Base-by-base conservation (phyloP, 345 rosid species). In the Cochlearia excelsa region DNA sequence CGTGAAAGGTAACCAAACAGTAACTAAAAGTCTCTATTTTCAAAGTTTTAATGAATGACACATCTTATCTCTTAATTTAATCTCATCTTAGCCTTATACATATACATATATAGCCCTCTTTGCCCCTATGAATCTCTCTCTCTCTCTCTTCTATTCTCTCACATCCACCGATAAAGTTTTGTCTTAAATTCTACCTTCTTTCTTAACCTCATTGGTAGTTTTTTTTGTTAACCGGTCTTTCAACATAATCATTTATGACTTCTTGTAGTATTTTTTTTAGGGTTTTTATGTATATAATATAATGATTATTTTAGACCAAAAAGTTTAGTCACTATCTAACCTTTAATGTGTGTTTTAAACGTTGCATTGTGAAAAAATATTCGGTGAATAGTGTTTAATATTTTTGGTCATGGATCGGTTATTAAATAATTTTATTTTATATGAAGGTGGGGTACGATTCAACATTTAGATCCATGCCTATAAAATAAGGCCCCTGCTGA, bases 1-100 rank as follows among this genome's bases (percentile, higher is more conserved):
- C 73, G 73, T 69, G 73, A 69, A 41, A 69, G 73, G 51, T 54
- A 69, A 69, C 63, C 51, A 54, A 47, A 54, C 68, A 69, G 73
- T 69, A 61, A 61, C 38, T 33, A 3, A 33, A 33, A 3, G 4
- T 33, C 35, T 33, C 35, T 33, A 33, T 33, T 33, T 33, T 33
- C 35, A 33, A 33, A 33, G 35, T 3, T 33, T 33, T 3, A 33
- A 33, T 33, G 3, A 33, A 33, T 33, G 35, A 5, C 35, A 3
- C 35, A 33, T 33, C 35, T 33, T 3, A 33, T 33, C 35, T 33
- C 23, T 16, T 16, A 33, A 33, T 33, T 33, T 33, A 16, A 16
- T 16, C 23, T 16, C 23, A 16, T 16, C 23, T 16, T 16, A 16
- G 23, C 23, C 23, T 16, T 16, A 16, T 16, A 30, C 10, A 46